These are phyloP conservation scores for Catunica adiposa DNA, from an alignment of 2,329 filamentous ascomycete genomes.

Conservation along the genomic window DNA sequence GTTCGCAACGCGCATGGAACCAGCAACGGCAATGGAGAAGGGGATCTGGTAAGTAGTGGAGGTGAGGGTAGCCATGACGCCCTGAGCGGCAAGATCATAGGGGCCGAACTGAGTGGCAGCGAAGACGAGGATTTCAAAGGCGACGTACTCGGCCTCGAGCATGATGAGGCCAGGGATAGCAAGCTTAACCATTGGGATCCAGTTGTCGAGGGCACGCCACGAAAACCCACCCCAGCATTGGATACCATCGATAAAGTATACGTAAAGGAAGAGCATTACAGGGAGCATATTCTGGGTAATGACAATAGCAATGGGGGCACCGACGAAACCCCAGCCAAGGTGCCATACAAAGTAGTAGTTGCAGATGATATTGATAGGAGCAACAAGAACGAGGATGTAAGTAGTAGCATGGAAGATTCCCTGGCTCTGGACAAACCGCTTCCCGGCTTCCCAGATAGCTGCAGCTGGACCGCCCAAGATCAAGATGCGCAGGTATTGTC, in stretches of 20 bases:
- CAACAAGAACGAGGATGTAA: conserved; percentile 59
- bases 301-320: conserved; percentile 65
- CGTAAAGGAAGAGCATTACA: conserved; percentile 59
- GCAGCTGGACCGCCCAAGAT: conserved; percentile 60
- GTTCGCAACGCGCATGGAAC: conserved; percentile 78
- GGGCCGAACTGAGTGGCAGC: conserved; percentile 64
- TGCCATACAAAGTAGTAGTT: conserved; percentile 69
- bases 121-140: conserved; percentile 84
- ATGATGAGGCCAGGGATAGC: conserved; percentile 81
- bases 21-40: conserved; percentile 78
- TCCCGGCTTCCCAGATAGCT: conserved; percentile 60
- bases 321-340: conserved; percentile 52
- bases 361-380: conserved; percentile 60
- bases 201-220: conserved; percentile 52
- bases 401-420: conserved; percentile 65
- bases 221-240: conserved; percentile 79
- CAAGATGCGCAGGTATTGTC: conserved; percentile 55
- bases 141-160: conserved; percentile 85
- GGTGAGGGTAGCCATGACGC: conserved; percentile 61
- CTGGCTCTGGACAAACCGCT: conserved; percentile 70
- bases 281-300: conserved; percentile 67
- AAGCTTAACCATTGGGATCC: conserved; percentile 64
- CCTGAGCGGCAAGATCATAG: conserved; percentile 71
- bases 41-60: conserved; percentile 79
- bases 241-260: conserved; percentile 53